Conservation (phyloP, 2,329 filamentous ascomycete species). For the Penicillium sp. region DNA sequence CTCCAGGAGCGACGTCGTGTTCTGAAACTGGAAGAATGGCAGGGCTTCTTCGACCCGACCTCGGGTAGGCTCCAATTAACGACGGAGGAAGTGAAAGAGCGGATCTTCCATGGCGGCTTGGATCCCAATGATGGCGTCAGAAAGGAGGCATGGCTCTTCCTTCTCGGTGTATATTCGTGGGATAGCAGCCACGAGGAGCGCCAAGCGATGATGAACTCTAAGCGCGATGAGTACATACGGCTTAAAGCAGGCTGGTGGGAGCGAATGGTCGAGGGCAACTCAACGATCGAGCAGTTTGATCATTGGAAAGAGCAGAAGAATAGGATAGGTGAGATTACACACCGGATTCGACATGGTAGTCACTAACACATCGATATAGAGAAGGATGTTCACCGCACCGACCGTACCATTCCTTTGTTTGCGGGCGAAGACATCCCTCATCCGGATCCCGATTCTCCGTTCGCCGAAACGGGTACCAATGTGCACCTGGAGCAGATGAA, state of each 20-base stretch:
- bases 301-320: slow-evolving; percentile 96
- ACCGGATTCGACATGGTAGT: slow-evolving; percentile 3
- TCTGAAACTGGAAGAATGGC: slow-evolving; percentile 83
- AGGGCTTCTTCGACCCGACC: slow-evolving; percentile 75
- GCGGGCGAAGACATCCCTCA: slow-evolving; percentile 95
- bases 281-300: slow-evolving; percentile 77
- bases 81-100: slow-evolving; percentile 88
- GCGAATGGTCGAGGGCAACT: slow-evolving; percentile 75
- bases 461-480: slow-evolving; percentile 88
- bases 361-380: slow-evolving; percentile 59
- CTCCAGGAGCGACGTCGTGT: slow-evolving; percentile 73
- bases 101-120: slow-evolving; percentile 93
- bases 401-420: slow-evolving; percentile 92
- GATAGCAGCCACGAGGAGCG: slow-evolving; percentile 83
- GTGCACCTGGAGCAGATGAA: slow-evolving; percentile 99
- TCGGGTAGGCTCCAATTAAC: slow-evolving; percentile 76
- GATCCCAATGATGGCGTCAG: slow-evolving; percentile 85
- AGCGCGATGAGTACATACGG: slow-evolving; percentile 89
- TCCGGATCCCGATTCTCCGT: slow-evolving; percentile 92
- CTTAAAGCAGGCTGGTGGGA: slow-evolving; percentile 98
- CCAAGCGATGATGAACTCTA: slow-evolving; percentile 74
- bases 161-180: slow-evolving; percentile 91
- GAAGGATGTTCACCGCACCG: slow-evolving; percentile 97
- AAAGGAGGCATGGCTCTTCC: slow-evolving; percentile 94
- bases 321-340: slow-evolving; percentile 73